A percentile compares a stretch with the other conserved stretches of the same genome.
These are phyloP conservation scores for Gymnopilus junonius DNA, from an alignment of 768 basidiomycete genomes.

Conservation along the genomic window DNA sequence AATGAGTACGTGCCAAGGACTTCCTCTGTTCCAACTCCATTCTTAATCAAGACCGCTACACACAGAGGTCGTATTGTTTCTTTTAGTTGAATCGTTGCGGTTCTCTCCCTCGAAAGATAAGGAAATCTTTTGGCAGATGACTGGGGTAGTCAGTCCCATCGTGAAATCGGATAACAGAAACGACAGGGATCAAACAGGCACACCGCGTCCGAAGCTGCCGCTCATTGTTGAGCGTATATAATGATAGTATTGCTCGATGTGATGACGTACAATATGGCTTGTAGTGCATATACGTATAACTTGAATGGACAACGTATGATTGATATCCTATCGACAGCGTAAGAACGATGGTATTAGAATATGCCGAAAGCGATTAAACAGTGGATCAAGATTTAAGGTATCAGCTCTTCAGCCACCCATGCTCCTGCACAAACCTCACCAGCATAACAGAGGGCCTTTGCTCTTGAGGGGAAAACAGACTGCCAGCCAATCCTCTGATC, in stretches of 20 bases:
- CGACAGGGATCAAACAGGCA: background rate
- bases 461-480: constrained; percentile 39
- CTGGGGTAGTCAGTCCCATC: constrained; percentile 20
- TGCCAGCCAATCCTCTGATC: constrained; percentile 44
- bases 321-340: background rate
- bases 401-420: background rate
- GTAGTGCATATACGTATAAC: too few species aligned
- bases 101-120: constrained; percentile 23
- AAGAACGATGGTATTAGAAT: background rate
- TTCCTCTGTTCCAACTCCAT: background rate
- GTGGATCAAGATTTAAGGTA: background rate
- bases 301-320: background rate
- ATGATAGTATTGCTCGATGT: background rate
- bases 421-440: constrained; percentile 11
- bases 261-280: background rate
- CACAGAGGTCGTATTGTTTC: background rate
- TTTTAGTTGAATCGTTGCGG: constrained; percentile 26
- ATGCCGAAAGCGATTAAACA: background rate
- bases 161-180: constrained; percentile 6
- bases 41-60: background rate
- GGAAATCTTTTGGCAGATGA: constrained; percentile 30
- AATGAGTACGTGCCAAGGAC: constrained; percentile 27
- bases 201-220: constrained; percentile 17
- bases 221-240: constrained; percentile 22
- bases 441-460: constrained; percentile 38